These are phyloP conservation scores for Podospora bellae-mahoneyi DNA, from an alignment of 495 filamentous ascomycete species.

Conservation along the genomic window DNA sequence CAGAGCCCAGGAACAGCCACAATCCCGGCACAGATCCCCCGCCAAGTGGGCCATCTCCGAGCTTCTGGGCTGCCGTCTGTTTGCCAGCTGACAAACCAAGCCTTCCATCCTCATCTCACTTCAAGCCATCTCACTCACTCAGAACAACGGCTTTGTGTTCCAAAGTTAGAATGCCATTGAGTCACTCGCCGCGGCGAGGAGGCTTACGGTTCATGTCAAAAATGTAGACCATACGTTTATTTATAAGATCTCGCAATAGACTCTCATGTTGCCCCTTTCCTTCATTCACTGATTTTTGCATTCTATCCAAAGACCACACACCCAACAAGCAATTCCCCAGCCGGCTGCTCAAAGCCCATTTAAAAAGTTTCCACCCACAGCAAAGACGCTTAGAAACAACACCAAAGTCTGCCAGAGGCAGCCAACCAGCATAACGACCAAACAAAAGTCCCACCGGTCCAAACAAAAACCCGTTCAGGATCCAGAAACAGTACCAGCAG, in stretches of 20 bases:
- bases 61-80: not conserved
- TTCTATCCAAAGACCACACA: not conserved
- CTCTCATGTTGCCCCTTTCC: not conserved
- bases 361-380: not conserved
- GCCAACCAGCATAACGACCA: not conserved
- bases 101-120: conserved; percentile 5
- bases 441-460: not conserved
- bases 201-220: not conserved
- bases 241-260: not conserved
- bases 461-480: not conserved
- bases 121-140: not conserved
- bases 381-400: not conserved
- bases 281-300: not conserved
- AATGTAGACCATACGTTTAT: not conserved
- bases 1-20: conserved; percentile 15
- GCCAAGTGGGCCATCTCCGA: not conserved
- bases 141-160: not conserved
- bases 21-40: conserved; percentile 2
- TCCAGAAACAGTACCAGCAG: not conserved
- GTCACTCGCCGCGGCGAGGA: not conserved
- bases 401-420: not conserved
- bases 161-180: not conserved
- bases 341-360: not conserved
- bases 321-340: not conserved
- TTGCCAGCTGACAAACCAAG: conserved; percentile 7